Evolutionary conservation across 2,329 filamentous ascomycete genomes (phyloP), one percentile per base, ranked within the genome.

Genomic region (Neonectria punicea): DNA sequence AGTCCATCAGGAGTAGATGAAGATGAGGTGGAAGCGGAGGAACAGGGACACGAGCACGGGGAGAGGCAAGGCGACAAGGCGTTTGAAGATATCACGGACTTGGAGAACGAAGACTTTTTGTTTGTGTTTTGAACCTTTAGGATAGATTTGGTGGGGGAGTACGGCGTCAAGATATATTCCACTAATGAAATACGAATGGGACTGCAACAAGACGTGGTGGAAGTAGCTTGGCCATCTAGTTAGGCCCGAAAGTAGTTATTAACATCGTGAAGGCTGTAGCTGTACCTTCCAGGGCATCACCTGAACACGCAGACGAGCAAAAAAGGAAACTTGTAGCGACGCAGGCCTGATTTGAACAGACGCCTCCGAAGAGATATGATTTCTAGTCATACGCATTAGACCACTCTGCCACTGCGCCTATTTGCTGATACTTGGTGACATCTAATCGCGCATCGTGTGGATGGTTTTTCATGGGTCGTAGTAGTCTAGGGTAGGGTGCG

Each of bases 91-190:
- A 76, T 85, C 18, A 90, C 87, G 16, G 88, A 90, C 73, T 75
- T 86, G 70, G 80, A 86, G 76, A 90, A 90, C 66, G 87, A 90
- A 71, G 87, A 90, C 65, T 90, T 90, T 70, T 81, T 90, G 7
- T 90, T 87, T 75, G 82, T 90, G 3, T 87, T 76, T 62, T 79
- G 60, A 75, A 53, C 11, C 44, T 43, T 10, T 11, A 30, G 20
- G 22, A 28, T 39, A 36, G 30, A 39, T n/a, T 14, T 34, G 13
- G 30, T 41, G 13, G 41, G n/a, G 16, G n/a, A 43, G 43, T 57
- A 25, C 28, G 50, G 56, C n/a, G 50, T 44, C 28, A 41, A 49
- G 41, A 61, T 65, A 54, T 10, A 5, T 1, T 3, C 36, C 57
- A 58, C 51, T 28, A 22, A 43, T 44, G 9, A 53, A 32, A 14